Evolutionary conservation across 169 alveolate species (phyloP).

Genomic region (Cyclospora cayetanensis): DNA sequence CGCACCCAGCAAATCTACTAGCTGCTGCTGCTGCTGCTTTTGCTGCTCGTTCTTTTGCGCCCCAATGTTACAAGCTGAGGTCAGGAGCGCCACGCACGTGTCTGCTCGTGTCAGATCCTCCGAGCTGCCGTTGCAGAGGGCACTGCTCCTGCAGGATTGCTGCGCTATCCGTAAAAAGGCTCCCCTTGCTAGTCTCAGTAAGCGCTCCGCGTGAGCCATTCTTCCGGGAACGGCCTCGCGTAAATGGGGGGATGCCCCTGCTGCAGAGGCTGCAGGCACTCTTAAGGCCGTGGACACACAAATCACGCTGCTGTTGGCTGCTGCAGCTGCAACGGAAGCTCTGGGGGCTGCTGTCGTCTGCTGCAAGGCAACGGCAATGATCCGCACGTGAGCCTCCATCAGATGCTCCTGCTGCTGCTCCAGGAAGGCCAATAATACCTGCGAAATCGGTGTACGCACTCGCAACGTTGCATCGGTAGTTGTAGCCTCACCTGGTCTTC

Average conservation of each 20-base stretch:
- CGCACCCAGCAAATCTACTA: neutral
- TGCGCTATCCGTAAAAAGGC: neutral
- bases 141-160: constrained; percentile 14
- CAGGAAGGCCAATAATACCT: neutral
- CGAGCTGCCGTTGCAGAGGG: neutral
- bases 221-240: too few species aligned
- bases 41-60: constrained; percentile 2
- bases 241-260: too few species aligned
- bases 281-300: too few species aligned
- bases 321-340: neutral
- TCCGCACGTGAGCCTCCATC: neutral
- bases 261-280: too few species aligned
- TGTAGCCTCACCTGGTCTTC: neutral
- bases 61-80: neutral
- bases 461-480: neutral
- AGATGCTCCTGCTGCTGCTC: constrained; percentile 43
- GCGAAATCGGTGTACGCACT: neutral
- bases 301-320: too few species aligned
- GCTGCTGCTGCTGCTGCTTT: constrained; percentile 36
- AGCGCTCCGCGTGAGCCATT: too few species aligned
- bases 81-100: neutral
- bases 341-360: constrained; percentile 21
- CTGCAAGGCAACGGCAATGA: constrained; percentile 24
- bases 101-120: neutral
- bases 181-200: neutral